A percentile compares a stretch with the other conserved stretches of the same genome.
These are phyloP conservation scores for Bruguiera sexangula DNA, from an alignment of 345 rosid genomes.

Conservation along the genomic window DNA sequence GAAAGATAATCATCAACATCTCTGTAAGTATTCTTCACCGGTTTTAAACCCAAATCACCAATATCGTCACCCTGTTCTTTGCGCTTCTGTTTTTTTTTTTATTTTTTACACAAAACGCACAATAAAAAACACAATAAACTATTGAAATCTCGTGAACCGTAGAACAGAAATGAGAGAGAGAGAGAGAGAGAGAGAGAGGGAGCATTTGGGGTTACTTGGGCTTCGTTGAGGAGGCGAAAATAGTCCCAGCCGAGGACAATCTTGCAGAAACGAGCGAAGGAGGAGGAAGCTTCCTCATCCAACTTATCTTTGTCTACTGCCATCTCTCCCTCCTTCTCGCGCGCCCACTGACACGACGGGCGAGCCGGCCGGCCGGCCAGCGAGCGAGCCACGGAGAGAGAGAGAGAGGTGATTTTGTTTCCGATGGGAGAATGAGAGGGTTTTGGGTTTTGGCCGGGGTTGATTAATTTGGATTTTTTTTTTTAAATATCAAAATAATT, in stretches of 20 bases:
- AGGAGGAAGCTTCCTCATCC: conserved; percentile 49
- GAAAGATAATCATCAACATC: conserved; percentile 73
- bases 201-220: conserved; percentile 26
- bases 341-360: neutral
- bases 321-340: conserved; percentile 24
- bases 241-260: conserved; percentile 78
- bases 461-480: no score
- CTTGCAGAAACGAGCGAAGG: conserved; percentile 57
- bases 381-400: neutral
- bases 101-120: conserved; percentile 12
- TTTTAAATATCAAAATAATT: no score
- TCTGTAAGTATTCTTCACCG: conserved; percentile 61
- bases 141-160: neutral
- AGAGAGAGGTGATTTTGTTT: neutral
- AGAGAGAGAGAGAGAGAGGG: neutral
- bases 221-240: conserved; percentile 51
- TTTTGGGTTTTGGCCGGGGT: no score
- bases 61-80: conserved; percentile 19
- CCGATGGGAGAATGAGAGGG: no score
- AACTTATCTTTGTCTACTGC: conserved; percentile 55
- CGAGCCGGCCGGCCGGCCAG: neutral
- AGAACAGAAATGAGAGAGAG: neutral
- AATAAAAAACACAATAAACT: neutral
- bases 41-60: conserved; percentile 32
- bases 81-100: conserved; percentile 34